Conservation (phyloP, 2,329 filamentous ascomycete genomes). For the Beauveria bassiana region DNA sequence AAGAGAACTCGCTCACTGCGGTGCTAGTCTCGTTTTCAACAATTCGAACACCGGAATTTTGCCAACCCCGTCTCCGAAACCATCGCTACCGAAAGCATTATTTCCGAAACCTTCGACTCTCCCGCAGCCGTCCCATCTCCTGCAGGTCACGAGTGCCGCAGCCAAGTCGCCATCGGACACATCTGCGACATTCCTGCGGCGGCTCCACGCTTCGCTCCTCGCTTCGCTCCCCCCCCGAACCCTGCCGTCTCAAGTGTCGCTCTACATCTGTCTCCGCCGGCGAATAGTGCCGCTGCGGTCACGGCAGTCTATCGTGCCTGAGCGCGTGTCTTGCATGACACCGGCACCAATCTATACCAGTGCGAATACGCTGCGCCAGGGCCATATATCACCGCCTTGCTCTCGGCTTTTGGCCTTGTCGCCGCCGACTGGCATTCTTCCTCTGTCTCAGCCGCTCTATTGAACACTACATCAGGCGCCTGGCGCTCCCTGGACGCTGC, state of each 20-base stretch:
- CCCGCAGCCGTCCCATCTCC: neutral
- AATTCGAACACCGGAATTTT: neutral
- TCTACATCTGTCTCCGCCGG: neutral
- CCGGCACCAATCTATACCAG: neutral
- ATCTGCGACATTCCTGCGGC: conserved; percentile 11
- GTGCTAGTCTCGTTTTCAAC: neutral
- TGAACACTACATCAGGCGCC: neutral
- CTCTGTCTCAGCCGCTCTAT: neutral
- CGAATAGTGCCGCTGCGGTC: neutral
- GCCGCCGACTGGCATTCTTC: neutral
- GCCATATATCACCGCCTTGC: neutral
- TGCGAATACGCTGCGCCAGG: neutral
- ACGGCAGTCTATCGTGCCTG: neutral
- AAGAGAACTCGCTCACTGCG: neutral
- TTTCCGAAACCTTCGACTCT: neutral
- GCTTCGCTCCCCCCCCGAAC: neutral
- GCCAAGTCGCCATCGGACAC: conserved; percentile 1
- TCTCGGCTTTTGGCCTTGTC: neutral
- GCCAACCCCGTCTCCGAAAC: neutral
- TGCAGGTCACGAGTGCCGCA: neutral
- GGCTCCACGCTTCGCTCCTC: conserved; percentile 2
- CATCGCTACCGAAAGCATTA: neutral
- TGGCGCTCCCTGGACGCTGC: neutral
- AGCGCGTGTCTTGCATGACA: neutral
- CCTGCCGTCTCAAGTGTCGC: neutral